phyloP scores from a whole-genome alignment of 2,329 filamentous ascomycete species.

The Bertia moriformis region DNA sequence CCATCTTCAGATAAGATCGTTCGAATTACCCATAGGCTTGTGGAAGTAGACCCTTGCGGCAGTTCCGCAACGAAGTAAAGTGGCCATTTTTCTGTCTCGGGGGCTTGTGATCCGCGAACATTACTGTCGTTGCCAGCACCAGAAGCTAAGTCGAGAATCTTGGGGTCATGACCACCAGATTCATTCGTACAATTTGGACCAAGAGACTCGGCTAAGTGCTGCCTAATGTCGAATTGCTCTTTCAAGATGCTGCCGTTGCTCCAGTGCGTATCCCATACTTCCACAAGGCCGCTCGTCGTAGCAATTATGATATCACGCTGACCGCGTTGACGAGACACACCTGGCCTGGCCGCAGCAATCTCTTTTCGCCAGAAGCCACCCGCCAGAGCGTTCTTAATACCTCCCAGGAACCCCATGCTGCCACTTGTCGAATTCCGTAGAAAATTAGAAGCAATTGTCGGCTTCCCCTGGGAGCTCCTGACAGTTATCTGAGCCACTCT shows the following conservation, averaged over 20 bases:
- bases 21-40: not conserved
- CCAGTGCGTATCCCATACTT: constrained; percentile 49
- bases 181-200: not conserved
- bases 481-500: constrained; percentile 44
- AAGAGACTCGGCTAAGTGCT: not conserved
- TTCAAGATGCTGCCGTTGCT: constrained; percentile 39
- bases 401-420: constrained; percentile 34
- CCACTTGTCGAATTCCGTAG: constrained; percentile 23
- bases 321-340: constrained; percentile 33
- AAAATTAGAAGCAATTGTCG: constrained; percentile 34
- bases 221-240: constrained; percentile 31
- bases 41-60: not conserved
- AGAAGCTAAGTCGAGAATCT: not conserved
- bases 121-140: not conserved
- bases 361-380: constrained; percentile 36
- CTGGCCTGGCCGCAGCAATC: constrained; percentile 38
- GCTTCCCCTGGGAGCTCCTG: constrained; percentile 43
- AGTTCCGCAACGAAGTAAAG: not conserved
- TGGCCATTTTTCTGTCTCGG: not conserved
- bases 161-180: not conserved
- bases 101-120: not conserved
- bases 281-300: constrained; percentile 35
- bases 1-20: not conserved
- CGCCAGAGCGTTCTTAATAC: constrained; percentile 36
- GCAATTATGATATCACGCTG: constrained; percentile 44